Evolutionary conservation across 345 rosid genomes (phyloP), one percentile per base, ranked within the genome.

Genomic region (Crucihimalaya himalaica): DNA sequence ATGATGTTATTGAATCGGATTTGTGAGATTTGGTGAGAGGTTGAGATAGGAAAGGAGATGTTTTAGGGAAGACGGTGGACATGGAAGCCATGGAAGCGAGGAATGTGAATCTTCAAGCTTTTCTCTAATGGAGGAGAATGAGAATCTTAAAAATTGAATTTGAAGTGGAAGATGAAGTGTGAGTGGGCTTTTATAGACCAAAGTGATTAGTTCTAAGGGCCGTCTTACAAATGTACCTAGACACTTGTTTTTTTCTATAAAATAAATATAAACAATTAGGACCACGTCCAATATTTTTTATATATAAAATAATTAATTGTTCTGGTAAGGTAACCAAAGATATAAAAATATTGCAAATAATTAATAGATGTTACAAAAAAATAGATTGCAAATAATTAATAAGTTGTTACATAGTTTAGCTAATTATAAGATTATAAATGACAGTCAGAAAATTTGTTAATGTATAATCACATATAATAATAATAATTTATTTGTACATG

Each of bases 51-150:
- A 62, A 66, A 11, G 85, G 85, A 10, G 19, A 66, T 68, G 81
- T 16, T 72, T 79, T 71, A 19, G 76, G 11, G 70, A 81, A 64
- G 72, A 71, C 13, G 15, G 83, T 60, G 9, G 90, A 79, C 69
- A 88, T 81, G 58, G 93, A 83, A 77, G 93, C 87, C 96, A 88
- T 86, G 73, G 63, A 20, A 48, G 55, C 15, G 65, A 59, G 52
- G 28, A 23, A 23, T 23, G 25, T 23, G 25, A 23, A 23, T 23
- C 3, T 64, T 53, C 21, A 37, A 62, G 76, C 40, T 58, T 18
- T 46, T 46, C 73, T 51, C 11, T 31, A 59, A 29, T 67, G 78
- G 70, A 70, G 62, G 48, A 32, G 35, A 54, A 16, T 21, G 69
- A 51, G 43, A 47, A 63, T 56, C 42, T 53, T 40, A 40, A 14